Evolutionary conservation across 345 rosid species (phyloP).

Genomic region (Eucalyptus pumila): DNA sequence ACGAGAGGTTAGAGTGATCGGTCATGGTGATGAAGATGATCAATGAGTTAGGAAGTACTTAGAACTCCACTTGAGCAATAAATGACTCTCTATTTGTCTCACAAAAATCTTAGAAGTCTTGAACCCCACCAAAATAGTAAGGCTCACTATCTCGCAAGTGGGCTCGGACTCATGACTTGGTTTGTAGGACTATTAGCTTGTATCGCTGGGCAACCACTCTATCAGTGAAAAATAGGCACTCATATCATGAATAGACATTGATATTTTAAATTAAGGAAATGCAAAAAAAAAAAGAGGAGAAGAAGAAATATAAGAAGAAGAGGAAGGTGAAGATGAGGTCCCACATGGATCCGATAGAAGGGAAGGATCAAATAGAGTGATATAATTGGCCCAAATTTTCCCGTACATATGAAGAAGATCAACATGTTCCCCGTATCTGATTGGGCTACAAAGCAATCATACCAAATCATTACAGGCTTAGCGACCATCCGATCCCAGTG

Average conservation of each 20-base stretch:
- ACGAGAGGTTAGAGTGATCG: not conserved
- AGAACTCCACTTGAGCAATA: not conserved
- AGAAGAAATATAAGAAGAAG: no score
- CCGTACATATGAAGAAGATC: not conserved
- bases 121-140: not conserved
- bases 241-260: not conserved
- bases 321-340: not conserved
- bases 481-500: not conserved
- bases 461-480: not conserved
- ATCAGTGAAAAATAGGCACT: not conserved
- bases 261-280: not conserved
- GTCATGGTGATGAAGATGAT: not conserved
- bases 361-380: not conserved
- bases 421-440: not conserved
- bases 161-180: not conserved
- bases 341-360: not conserved
- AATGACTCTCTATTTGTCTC: not conserved
- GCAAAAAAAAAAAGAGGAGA: not conserved
- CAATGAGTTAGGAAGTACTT: not conserved
- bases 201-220: not conserved
- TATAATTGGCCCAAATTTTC: not conserved
- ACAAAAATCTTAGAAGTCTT: not conserved
- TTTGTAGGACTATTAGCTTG: not conserved
- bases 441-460: not conserved
- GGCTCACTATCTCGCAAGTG: not conserved